Evolutionary conservation across 2,329 filamentous ascomycete species (phyloP), one percentile per base, ranked within the genome.

Genomic region (Exophiala lecanii-corni): DNA sequence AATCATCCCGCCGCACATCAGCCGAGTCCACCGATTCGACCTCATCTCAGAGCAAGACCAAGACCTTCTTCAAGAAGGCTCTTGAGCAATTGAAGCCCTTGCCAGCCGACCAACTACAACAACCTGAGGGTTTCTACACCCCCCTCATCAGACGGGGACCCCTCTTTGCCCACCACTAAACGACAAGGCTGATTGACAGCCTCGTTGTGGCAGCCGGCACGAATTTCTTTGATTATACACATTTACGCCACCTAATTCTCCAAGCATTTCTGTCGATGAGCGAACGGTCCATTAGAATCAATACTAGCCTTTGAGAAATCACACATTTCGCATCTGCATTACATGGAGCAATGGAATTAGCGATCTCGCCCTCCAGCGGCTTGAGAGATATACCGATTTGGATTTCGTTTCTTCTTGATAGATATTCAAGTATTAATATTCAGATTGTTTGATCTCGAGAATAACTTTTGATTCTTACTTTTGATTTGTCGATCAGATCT

Each of bases 131-230:
- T 28, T 48, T 56, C 45, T 56, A 50, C 30, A 17, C 35, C 6
- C 54, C 54, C 20, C 34, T 50, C 43, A 45, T 53, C 36, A 45
- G 50, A 42, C 35, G 40, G 23, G 47, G 44, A 4, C 20, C 41
- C 17, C 36, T 53, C 28, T 51, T 49, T 37, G 26, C 38, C 28
- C 21, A 26, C 23, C 35, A 18, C 31, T 17, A 30, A 39, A 18
- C 30, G 10, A 13, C 35, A n/a, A 36, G n/a, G n/a, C n/a, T n/a
- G n/a, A n/a, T n/a, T n/a, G n/a, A n/a, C n/a, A n/a, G n/a, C n/a
- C n/a, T n/a, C n/a, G n/a, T n/a, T n/a, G n/a, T n/a, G n/a, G n/a
- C n/a, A n/a, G n/a, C n/a, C n/a, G n/a, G n/a, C 23, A 36, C 19
- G 34, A 21, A 36, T 19, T 15, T 3, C 12, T 26, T 26, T n/a